Evolutionary conservation across 208 protist genomes (phyloP).

Genomic region (Trypanosoma cruzi): DNA sequence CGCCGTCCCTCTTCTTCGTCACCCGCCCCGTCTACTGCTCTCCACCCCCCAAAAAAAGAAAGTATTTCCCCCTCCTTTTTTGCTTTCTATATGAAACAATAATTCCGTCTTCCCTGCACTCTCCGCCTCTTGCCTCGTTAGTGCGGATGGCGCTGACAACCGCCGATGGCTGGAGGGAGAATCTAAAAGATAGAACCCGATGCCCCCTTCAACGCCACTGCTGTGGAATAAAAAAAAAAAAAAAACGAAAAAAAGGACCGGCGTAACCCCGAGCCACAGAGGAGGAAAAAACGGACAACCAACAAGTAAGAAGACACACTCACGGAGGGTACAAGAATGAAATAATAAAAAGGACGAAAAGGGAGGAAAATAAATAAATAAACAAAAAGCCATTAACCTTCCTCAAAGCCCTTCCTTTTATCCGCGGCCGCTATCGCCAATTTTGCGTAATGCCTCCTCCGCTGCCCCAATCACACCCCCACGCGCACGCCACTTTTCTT

Average conservation of each 20-base stretch:
- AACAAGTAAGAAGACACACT: neutral
- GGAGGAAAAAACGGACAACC: neutral
- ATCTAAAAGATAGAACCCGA: neutral
- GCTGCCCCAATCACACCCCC: conserved; percentile 39
- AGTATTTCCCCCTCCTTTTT: neutral
- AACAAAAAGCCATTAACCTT: neutral
- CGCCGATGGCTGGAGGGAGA: neutral
- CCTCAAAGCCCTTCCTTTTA: neutral
- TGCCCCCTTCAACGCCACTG: neutral
- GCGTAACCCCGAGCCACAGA: neutral
- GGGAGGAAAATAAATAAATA: conserved; percentile 3
- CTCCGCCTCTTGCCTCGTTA: neutral
- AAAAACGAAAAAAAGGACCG: neutral
- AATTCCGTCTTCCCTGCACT: neutral
- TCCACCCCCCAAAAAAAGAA: no score
- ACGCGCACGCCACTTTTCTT: conserved; percentile 47
- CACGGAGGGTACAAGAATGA: neutral
- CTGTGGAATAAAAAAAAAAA: neutral
- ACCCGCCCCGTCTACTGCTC: no score
- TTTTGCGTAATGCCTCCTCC: conserved; percentile 23
- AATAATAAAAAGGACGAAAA: conserved; percentile 2
- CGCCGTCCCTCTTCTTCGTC: neutral
- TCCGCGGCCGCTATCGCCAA: conserved; percentile 5
- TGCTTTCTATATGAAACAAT: neutral
- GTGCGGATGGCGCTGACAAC: neutral